Evolutionary conservation across 139 green algal species (phyloP).

Genomic region (Monoraphidium neglectum): DNA sequence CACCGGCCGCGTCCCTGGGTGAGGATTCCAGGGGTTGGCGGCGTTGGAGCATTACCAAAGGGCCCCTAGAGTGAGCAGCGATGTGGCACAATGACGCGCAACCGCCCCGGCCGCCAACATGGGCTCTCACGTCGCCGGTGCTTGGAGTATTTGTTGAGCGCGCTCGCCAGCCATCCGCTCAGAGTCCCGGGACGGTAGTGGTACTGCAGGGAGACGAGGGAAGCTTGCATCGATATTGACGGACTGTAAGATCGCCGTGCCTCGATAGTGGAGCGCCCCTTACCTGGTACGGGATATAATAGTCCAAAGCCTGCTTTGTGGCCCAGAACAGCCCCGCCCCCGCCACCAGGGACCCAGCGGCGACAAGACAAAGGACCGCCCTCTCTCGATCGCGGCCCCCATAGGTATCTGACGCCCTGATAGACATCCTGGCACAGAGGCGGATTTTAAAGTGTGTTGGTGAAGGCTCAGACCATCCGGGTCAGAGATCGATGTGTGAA

Average conservation of each 20-base stretch:
- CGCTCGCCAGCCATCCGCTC: conserved; percentile 74
- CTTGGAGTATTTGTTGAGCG: conserved; percentile 80
- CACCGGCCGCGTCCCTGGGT: conserved; percentile 66
- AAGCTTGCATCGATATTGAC: not conserved
- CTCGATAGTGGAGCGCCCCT: not conserved
- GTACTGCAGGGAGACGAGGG: conserved; percentile 64
- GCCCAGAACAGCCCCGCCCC: conserved; percentile 24
- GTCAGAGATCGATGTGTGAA: too few relatives aligned
- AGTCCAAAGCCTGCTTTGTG: conserved; percentile 29
- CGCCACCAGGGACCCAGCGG: not conserved
- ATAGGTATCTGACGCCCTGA: too few relatives aligned
- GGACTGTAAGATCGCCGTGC: not conserved
- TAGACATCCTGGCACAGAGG: too few relatives aligned
- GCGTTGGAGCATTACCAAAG: not conserved
- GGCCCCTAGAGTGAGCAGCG: not conserved
- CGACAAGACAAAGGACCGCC: not conserved
- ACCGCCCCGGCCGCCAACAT: not conserved
- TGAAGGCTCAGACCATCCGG: too few relatives aligned
- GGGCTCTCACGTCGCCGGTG: conserved; percentile 61
- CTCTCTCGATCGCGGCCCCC: not conserved
- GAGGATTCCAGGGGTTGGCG: not conserved
- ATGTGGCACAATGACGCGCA: not conserved
- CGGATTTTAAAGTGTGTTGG: too few relatives aligned
- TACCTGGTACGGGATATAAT: conserved; percentile 52
- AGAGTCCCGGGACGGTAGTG: conserved; percentile 91